Evolutionary conservation across 2,329 filamentous ascomycete species (phyloP).

Genomic region (Exophiala mesophila): DNA sequence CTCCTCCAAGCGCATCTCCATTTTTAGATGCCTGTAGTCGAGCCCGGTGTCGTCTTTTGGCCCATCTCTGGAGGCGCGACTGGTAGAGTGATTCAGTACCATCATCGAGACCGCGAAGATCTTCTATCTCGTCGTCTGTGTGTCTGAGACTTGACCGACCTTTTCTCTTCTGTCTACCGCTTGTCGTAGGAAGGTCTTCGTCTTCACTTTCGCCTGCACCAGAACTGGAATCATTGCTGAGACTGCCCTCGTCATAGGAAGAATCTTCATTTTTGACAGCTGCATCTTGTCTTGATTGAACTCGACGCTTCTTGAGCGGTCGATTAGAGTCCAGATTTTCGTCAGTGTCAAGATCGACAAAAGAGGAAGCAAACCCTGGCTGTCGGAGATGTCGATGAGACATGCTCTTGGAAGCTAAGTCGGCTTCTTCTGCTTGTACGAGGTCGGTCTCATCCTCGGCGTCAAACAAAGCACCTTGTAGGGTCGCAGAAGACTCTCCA

Average conservation of each 20-base stretch:
- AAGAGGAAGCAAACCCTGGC: conserved; percentile 63
- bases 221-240: conserved; percentile 17
- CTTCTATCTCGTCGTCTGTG: conserved; percentile 46
- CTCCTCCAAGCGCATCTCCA: conserved; percentile 34
- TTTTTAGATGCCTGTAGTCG: conserved; percentile 38
- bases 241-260: conserved; percentile 25
- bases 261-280: conserved; percentile 34
- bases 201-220: conserved; percentile 31
- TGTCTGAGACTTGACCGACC: conserved; percentile 25
- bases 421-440: conserved; percentile 41
- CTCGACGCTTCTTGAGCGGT: conserved; percentile 35
- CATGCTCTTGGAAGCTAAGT: conserved; percentile 38
- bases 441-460: conserved; percentile 65
- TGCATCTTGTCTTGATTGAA: conserved; percentile 28
- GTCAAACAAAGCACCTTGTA: conserved; percentile 74
- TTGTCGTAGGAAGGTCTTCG: conserved; percentile 23
- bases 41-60: conserved; percentile 57
- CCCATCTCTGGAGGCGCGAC: conserved; percentile 69
- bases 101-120: conserved; percentile 69
- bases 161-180: conserved; percentile 21
- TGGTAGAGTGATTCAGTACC: conserved; percentile 82
- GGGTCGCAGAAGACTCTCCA: conserved; percentile 59
- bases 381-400: conserved; percentile 70
- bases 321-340: conserved; percentile 20
- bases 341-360: conserved; percentile 27